Conservation (phyloP, 768 basidiomycete species). For the Paxillus rubicundulus region DNA sequence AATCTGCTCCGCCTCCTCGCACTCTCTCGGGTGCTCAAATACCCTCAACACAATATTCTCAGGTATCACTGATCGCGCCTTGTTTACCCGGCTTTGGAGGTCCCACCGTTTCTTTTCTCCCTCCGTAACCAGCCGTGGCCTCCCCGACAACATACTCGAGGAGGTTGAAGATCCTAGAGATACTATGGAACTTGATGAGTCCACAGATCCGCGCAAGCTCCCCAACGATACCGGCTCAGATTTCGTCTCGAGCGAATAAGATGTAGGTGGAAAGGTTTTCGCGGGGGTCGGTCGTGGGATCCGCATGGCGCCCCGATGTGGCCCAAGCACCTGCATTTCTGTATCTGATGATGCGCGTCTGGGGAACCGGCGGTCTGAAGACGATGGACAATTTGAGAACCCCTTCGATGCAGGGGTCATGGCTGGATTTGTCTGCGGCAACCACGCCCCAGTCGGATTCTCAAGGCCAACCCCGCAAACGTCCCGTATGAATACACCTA, state of each 20-base stretch:
- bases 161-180: slow-evolving; percentile 22
- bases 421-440: slow-evolving; percentile 1
- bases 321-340: slow-evolving; percentile 3
- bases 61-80: slow-evolving; percentile 59
- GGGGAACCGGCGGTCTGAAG: background rate
- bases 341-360: slow-evolving; percentile 23
- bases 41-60: slow-evolving; percentile 55
- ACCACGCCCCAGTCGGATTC: slow-evolving; percentile 58
- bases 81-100: slow-evolving; percentile 63
- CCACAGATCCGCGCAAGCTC: slow-evolving; percentile 19
- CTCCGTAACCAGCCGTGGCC: slow-evolving; percentile 39
- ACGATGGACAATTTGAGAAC: background rate
- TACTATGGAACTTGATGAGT: slow-evolving; percentile 22
- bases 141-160: slow-evolving; percentile 14
- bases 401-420: slow-evolving; percentile 7
- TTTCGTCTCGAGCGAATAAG: slow-evolving; percentile 10
- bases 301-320: slow-evolving; percentile 5
- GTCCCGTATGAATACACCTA: slow-evolving; percentile 83
- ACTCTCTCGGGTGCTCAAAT: slow-evolving; percentile 68
- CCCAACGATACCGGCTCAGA: slow-evolving; percentile 7
- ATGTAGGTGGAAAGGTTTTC: slow-evolving; percentile 10
- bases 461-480: slow-evolving; percentile 47
- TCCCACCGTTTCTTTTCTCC: slow-evolving; percentile 54
- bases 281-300: slow-evolving; percentile 13
- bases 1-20: slow-evolving; percentile 55